These are phyloP conservation scores for Phyllosticta ampelicida DNA, from an alignment of 2,329 filamentous ascomycete genomes.

Conservation along the genomic window DNA sequence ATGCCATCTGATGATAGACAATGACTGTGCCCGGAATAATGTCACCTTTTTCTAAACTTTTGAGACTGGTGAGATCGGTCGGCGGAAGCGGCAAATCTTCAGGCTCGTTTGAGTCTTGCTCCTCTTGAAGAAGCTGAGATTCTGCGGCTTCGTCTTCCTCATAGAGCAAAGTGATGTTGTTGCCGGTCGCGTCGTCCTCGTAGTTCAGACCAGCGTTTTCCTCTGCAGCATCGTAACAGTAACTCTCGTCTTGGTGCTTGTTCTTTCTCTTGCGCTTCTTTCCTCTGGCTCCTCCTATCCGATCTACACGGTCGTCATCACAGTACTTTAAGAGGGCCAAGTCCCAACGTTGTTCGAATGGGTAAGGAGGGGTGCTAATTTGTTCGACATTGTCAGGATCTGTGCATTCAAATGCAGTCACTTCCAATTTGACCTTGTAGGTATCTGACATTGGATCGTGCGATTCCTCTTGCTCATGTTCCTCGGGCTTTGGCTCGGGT, in stretches of 20 bases:
- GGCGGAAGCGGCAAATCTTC: constrained; percentile 56
- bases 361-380: constrained; percentile 72
- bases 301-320: constrained; percentile 25
- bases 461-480: constrained; percentile 15
- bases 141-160: constrained; percentile 20
- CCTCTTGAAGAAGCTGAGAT: constrained; percentile 18
- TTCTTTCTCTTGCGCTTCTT: constrained; percentile 45
- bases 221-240: constrained; percentile 20
- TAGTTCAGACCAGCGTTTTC: constrained; percentile 35
- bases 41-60: constrained; percentile 38
- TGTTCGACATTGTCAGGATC: constrained; percentile 31
- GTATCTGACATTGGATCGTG: constrained; percentile 41
- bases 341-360: constrained; percentile 85
- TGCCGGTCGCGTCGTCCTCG: constrained; percentile 18
- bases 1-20: constrained; percentile 54
- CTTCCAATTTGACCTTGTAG: constrained; percentile 64
- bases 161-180: constrained; percentile 14
- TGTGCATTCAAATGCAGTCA: constrained; percentile 75
- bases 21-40: constrained; percentile 52
- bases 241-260: constrained; percentile 24
- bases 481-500: neutral
- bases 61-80: constrained; percentile 44
- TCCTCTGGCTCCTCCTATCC: constrained; percentile 37
- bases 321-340: constrained; percentile 50
- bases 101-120: constrained; percentile 19